Evolutionary conservation across 2,329 filamentous ascomycete genomes (phyloP), one percentile per base, ranked within the genome.

Genomic region (Colletotrichum echinochloae): DNA sequence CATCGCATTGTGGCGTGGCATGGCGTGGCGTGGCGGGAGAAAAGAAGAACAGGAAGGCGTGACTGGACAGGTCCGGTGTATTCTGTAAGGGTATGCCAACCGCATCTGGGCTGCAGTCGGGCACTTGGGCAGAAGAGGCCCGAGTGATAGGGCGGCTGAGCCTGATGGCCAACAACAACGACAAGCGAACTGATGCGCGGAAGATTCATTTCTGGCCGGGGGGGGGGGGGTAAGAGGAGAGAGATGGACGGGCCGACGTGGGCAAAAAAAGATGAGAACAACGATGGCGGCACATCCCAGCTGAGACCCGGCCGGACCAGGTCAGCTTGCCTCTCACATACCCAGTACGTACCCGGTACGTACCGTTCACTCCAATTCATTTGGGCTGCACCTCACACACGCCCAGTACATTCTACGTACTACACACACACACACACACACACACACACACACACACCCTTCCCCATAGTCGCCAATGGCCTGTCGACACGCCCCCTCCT

Each of bases 401-500:
- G n/a, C n/a, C n/a, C n/a, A n/a, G n/a, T n/a, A n/a, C n/a, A n/a
- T n/a, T n/a, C n/a, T n/a, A n/a, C n/a, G n/a, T n/a, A n/a, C n/a
- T n/a, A n/a, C n/a, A n/a, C n/a, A n/a, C n/a, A n/a, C n/a, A n/a
- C n/a, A n/a, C n/a, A n/a, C n/a, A n/a, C n/a, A n/a, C n/a, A n/a
- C n/a, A n/a, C n/a, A n/a, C n/a, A n/a, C 60, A 68, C 65, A 35
- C 65, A 60, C 65, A 51, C 60, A 51, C 66, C 66, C 33, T 23
- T 16, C 30, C 48, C 35, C 20, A 35, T 12, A 20, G 44, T 66
- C 67, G 64, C 67, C 44, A 67, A 62, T 61, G 41, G 63, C 41
- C 56, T 59, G 49, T 41, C 56, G 41, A 61, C 67, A 70, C 67
- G 56, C 67, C 67, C 67, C 67, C 63, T 62, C 51, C 63, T 62